These are phyloP conservation scores for Diaporthe sp. DNA, from an alignment of 2,329 filamentous ascomycete species.

Conservation along the genomic window DNA sequence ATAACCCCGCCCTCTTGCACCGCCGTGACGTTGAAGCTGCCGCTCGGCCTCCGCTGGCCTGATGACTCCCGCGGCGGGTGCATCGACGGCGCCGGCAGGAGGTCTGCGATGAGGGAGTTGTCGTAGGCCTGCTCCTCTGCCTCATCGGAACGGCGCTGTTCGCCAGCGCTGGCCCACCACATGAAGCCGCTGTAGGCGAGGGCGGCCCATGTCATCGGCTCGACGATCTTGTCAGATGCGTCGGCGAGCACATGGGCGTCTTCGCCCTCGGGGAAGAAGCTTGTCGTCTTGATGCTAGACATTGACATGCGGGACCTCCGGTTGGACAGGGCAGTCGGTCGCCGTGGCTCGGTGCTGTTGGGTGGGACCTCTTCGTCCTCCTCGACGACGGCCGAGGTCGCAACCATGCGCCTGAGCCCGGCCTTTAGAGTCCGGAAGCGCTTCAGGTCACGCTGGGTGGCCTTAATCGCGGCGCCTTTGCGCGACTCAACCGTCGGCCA, in stretches of 20 bases:
- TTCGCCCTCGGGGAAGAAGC: slow-evolving; percentile 41
- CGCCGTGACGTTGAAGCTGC: slow-evolving; percentile 39
- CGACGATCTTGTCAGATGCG: slow-evolving; percentile 65
- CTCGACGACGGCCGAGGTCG: slow-evolving; percentile 35
- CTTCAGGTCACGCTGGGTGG: slow-evolving; percentile 89
- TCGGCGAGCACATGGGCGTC: slow-evolving; percentile 54
- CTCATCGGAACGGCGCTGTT: slow-evolving; percentile 71
- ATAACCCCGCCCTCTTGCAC: slow-evolving; percentile 46
- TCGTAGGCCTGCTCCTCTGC: slow-evolving; percentile 68
- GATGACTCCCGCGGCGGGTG: slow-evolving; percentile 24
- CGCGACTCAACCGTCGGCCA: slow-evolving; percentile 83
- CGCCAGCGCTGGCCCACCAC: slow-evolving; percentile 90
- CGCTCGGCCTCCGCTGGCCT: slow-evolving; percentile 33
- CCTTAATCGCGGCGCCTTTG: slow-evolving; percentile 75
- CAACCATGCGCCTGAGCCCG: slow-evolving; percentile 64
- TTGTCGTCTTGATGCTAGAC: slow-evolving; percentile 28
- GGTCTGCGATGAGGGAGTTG: slow-evolving; percentile 64
- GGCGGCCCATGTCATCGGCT: slow-evolving; percentile 75
- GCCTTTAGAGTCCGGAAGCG: slow-evolving; percentile 78
- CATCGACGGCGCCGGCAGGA: slow-evolving; percentile 49
- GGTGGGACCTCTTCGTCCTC: slow-evolving; percentile 27
- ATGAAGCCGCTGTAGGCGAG: slow-evolving; percentile 86
- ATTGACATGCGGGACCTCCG: slow-evolving; percentile 33
- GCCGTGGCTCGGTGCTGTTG: slow-evolving; percentile 28
- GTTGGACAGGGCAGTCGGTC: slow-evolving; percentile 11